These are phyloP conservation scores for Cyclanthera cordifolia DNA, from an alignment of 306 rosid species.

Conservation along the genomic window DNA sequence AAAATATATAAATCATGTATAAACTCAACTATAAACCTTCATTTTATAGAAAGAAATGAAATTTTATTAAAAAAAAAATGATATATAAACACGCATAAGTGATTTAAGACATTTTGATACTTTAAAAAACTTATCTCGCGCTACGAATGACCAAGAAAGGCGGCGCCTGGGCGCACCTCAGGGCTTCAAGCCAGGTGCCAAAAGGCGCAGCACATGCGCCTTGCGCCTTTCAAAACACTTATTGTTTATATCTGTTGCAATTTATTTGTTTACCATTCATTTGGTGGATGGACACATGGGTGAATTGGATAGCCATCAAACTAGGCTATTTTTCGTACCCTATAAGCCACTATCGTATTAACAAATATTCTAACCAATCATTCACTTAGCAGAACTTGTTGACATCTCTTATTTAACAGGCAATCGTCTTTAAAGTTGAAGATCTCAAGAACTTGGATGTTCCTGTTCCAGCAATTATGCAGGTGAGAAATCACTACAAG, in stretches of 20 bases:
- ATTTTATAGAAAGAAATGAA: too few species aligned
- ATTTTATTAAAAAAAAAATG: too few species aligned
- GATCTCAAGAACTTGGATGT: conserved; percentile 55
- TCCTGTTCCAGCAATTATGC: conserved; percentile 87
- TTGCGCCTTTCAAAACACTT: too few species aligned
- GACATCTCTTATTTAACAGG: conserved; percentile 24
- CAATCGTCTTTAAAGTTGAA: conserved; percentile 55
- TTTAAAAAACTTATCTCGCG: too few species aligned
- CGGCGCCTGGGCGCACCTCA: too few species aligned
- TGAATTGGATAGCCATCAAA: background rate
- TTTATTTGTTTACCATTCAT: background rate
- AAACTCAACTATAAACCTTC: too few species aligned
- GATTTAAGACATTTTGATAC: too few species aligned
- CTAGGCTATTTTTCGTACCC: background rate
- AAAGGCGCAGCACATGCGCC: too few species aligned
- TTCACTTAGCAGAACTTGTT: background rate
- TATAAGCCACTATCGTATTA: background rate
- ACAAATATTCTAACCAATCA: background rate
- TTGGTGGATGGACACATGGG: background rate
- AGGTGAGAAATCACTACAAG: conserved; percentile 24
- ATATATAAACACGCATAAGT: too few species aligned
- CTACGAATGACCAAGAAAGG: too few species aligned
- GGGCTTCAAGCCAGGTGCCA: too few species aligned
- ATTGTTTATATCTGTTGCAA: background rate
- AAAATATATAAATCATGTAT: too few species aligned